These are phyloP conservation scores for Suhomyces choctaworum DNA, from an alignment of 1,139 yeast species.

Conservation along the genomic window DNA sequence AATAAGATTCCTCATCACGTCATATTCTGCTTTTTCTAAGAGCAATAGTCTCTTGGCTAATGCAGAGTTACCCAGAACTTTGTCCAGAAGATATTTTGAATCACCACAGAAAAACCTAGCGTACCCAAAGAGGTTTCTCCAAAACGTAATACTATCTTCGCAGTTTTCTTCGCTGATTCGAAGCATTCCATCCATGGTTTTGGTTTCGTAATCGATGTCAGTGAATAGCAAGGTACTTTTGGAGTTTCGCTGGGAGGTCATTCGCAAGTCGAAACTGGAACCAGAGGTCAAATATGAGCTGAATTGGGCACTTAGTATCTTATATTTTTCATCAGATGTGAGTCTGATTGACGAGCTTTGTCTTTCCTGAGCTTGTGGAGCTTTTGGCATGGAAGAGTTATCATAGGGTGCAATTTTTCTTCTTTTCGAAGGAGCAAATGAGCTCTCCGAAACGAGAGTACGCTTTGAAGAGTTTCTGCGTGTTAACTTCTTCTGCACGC, in stretches of 20 bases:
- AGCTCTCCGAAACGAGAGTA: background rate
- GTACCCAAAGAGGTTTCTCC: slow-evolving; percentile 8
- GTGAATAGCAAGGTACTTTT: slow-evolving; percentile 22
- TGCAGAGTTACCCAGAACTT: slow-evolving; percentile 7
- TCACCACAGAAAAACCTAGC: slow-evolving; percentile 13
- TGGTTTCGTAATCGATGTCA: slow-evolving; percentile 22
- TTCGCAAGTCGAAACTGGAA: slow-evolving; percentile 17
- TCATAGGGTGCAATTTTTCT: too few species aligned
- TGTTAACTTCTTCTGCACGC: too few species aligned
- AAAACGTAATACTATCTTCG: background rate
- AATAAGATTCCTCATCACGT: slow-evolving; percentile 2
- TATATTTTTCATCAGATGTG: slow-evolving; percentile 19
- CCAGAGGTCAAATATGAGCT: slow-evolving; percentile 23
- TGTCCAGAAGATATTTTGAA: slow-evolving; percentile 5
- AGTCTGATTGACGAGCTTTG: too few species aligned
- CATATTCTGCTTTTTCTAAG: slow-evolving; percentile 10
- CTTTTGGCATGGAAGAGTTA: too few species aligned
- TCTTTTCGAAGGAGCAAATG: slow-evolving; percentile 1
- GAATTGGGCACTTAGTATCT: slow-evolving; percentile 23
- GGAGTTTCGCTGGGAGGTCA: slow-evolving; percentile 10
- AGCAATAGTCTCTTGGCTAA: slow-evolving; percentile 11
- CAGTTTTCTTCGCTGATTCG: slow-evolving; percentile 2
- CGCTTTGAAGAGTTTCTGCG: too few species aligned
- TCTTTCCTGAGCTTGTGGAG: too few species aligned
- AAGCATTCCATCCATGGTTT: slow-evolving; percentile 23